Evolutionary conservation across 495 filamentous ascomycete genomes (phyloP).

Genomic region (Xylaria longipes): DNA sequence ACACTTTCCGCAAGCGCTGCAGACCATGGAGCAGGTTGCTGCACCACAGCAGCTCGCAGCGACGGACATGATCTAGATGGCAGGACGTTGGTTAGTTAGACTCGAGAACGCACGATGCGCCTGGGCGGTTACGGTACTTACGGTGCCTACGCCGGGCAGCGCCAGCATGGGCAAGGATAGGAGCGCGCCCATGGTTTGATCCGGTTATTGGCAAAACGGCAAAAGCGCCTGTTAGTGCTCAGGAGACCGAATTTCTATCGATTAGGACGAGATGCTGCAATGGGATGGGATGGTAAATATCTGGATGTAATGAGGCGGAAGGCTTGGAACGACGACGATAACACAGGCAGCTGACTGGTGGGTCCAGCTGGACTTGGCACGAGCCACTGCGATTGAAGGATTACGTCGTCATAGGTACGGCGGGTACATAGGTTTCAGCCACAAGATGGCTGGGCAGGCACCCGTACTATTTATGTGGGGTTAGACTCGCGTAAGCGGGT

Average conservation of each 20-base stretch:
- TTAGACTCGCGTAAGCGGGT: too few species aligned
- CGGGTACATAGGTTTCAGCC: background rate
- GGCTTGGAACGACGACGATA: background rate
- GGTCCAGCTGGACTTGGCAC: background rate
- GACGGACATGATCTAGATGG: conserved; percentile 71
- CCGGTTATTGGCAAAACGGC: background rate
- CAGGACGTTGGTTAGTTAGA: conserved; percentile 16
- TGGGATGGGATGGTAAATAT: background rate
- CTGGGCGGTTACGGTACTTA: conserved; percentile 53
- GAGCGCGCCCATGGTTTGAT: conserved; percentile 79
- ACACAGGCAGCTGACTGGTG: background rate
- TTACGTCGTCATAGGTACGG: conserved; percentile 9
- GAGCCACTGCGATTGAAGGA: background rate
- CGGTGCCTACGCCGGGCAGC: conserved; percentile 83
- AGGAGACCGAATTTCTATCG: background rate
- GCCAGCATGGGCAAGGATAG: conserved; percentile 89
- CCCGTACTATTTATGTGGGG: too few species aligned
- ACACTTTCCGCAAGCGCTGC: conserved; percentile 94
- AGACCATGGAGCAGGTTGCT: conserved; percentile 92
- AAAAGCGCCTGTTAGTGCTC: conserved; percentile 2
- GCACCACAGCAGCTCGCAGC: conserved; percentile 91
- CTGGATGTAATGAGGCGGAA: background rate
- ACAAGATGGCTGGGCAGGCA: background rate
- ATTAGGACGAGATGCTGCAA: conserved; percentile 10
- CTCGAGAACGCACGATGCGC: background rate